Evolutionary conservation across 2,329 filamentous ascomycete genomes (phyloP), one percentile per base, ranked within the genome.

Genomic region (Dryadomyces quercivorus): DNA sequence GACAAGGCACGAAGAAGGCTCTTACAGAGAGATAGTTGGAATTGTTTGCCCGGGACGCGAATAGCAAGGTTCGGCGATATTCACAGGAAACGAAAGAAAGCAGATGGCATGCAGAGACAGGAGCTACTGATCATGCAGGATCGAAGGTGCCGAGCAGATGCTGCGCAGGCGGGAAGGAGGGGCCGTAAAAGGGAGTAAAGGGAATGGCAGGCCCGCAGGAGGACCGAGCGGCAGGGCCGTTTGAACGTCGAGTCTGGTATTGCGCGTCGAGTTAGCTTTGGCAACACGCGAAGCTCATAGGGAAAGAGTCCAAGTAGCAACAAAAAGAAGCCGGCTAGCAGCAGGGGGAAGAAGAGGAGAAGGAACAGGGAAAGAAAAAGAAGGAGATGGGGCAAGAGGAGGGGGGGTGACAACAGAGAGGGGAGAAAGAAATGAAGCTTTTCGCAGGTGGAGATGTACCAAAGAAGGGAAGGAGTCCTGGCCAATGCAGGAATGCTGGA

Each of bases 211-310:
- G 26, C n/a, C 10, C 31, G 38, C 38, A n/a, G 12, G 12, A n/a
- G 38, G 48, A 50, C 18, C 31, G 34, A 49, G 31, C 10, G 31
- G 22, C 16, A 26, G 13, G 22, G 36, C 16, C 36, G 18, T 40
- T 40, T 40, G 49, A 16, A 18, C 2, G 36, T 43, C 20, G 36
- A 22, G n/a, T 34, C 34, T 38, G 31, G 3, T 20, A 1, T 38
- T 56, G 51, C 31, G 51, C 42, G 51, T 53, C 51, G 7, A 15
- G 54, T 57, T 54, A 57, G 56, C 40, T 48, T 47, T 16, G 47
- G 22, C 42, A 31, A 47, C 22, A 51, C 20, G 53, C 53, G 50
- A 42, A 42, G 50, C n/a, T 31, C 15, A 18, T 12, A 20, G 36
- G 36, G 22, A 34, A 46, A 8, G 38, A 15, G 22, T 2, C 44